A percentile compares a stretch with the other conserved stretches of the same genome.
These are phyloP conservation scores for Magnaporthales sp. DNA, from an alignment of 2,329 filamentous ascomycete genomes.

Conservation along the genomic window DNA sequence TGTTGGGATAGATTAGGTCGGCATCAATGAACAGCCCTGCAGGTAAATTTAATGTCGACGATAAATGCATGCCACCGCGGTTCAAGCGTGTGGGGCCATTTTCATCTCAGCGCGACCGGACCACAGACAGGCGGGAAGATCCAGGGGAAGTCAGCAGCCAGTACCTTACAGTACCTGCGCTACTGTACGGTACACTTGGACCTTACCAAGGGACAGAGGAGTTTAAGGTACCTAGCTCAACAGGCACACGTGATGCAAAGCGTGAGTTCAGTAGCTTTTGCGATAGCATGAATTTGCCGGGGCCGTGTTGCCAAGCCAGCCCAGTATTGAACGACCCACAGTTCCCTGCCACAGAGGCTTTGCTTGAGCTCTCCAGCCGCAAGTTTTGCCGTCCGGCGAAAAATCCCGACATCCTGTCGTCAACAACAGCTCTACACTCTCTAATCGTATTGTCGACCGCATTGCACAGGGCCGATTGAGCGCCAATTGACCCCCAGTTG, in stretches of 20 bases:
- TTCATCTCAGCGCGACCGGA: background rate
- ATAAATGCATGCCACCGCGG: background rate
- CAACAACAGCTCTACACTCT: conserved; percentile 1
- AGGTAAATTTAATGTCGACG: background rate
- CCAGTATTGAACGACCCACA: background rate
- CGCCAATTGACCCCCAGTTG: conserved; percentile 12
- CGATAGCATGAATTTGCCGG: background rate
- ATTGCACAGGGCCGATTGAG: conserved; percentile 12
- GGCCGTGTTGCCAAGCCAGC: background rate
- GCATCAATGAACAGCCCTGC: background rate
- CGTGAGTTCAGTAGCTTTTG: background rate
- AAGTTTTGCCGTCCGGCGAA: conserved; percentile 6
- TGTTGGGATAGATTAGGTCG: background rate
- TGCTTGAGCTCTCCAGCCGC: conserved; percentile 5
- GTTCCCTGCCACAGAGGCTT: background rate
- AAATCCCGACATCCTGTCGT: conserved; percentile 5
- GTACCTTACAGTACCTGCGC: background rate
- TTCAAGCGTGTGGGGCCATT: background rate
- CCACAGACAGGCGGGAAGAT: background rate
- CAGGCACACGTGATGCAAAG: background rate
- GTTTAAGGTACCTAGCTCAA: background rate
- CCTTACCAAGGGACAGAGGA: background rate
- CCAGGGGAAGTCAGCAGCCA: background rate
- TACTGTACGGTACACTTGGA: background rate
- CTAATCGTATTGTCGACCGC: conserved; percentile 3